Base-by-base conservation (phyloP, 2,329 filamentous ascomycete species). In the Xylariaceae sp. region DNA sequence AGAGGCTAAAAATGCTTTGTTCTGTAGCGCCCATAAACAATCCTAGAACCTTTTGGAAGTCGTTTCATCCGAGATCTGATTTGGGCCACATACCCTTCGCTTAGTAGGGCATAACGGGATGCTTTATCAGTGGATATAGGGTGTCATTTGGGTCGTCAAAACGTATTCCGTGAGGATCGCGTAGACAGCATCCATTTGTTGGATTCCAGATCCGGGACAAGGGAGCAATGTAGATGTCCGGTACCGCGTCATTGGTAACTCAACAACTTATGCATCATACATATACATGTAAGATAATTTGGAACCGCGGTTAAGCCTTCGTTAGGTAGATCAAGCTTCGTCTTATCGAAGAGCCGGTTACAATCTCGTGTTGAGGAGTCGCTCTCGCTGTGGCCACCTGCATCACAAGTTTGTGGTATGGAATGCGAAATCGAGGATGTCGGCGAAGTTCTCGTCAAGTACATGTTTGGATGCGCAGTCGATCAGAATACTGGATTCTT, bases 141-240 rank as follows among this genome's bases (percentile, higher is more conserved):
- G 39, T 55, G 52, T 64, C 56, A 42, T 57, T 8, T 51, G 60
- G 52, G 55, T 61, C 56, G 51, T 62, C 17, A 44, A 55, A 61
- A 57, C 53, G 57, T 64, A 51, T 58, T n/a, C 9, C 37, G 37
- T 42, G 23, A 30, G 5, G 37, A 57, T 60, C 55, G 56, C 58
- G 53, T 49, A 48, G 47, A 53, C 44, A 17, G 47, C 45, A 39
- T 39, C 53, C 17, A 44, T 42, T 59, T 54, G 47, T 48, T 50
- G 23, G 23, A 45, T 57, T 49, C 47, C 37, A 56, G 17, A 48
- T 39, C 42, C 53, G 9, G 53, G 58, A 58, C 17, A 18, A 35
- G 39, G 47, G 37, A 30, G 48, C 13, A 52, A 52, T 48, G 42
- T 50, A 58, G 18, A 11, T 34, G 47, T 42, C 47, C 42, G 37